Percentiles rank a stretch among this genome's conserved stretches.
Conservation (phyloP, 164 flowering plant species). For the Tinospora cordifolia region DNA sequence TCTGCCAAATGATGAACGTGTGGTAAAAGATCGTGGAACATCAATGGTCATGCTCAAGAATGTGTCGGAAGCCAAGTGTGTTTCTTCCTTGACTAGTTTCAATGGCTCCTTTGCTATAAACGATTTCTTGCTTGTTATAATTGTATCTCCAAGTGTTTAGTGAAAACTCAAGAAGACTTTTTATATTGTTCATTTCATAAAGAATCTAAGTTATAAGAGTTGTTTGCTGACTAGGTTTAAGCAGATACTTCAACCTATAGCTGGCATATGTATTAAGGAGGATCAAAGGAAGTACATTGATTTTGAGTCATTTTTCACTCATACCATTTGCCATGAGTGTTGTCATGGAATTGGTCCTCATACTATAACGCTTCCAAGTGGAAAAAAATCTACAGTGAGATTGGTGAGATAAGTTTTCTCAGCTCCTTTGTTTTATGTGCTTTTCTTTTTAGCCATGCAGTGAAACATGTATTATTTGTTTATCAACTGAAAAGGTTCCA, state of each 20-base stretch:
- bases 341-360: conserved; percentile 98
- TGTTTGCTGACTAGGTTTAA: conserved; percentile 53
- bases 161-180: not conserved
- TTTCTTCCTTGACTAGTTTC: conserved; percentile 3
- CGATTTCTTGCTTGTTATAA: not conserved
- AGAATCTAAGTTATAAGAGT: conserved; percentile 3
- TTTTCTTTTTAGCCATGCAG: not conserved
- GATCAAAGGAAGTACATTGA: conserved; percentile 66
- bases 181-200: not conserved
- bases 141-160: not conserved
- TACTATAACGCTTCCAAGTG: conserved; percentile 71
- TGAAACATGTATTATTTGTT: not conserved
- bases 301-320: conserved; percentile 92
- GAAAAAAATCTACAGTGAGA: conserved; percentile 83
- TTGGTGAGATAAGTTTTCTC: conserved; percentile 38
- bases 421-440: not conserved
- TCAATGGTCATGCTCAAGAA: conserved; percentile 97
- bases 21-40: conserved; percentile 89
- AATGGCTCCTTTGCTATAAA: not conserved
- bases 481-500: too few species aligned
- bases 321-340: conserved; percentile 92
- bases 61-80: conserved; percentile 93
- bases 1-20: conserved; percentile 93
- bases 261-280: conserved; percentile 49
- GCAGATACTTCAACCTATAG: conserved; percentile 82